These are phyloP conservation scores for Salix brachista DNA, from an alignment of 345 rosid species.

Conservation along the genomic window DNA sequence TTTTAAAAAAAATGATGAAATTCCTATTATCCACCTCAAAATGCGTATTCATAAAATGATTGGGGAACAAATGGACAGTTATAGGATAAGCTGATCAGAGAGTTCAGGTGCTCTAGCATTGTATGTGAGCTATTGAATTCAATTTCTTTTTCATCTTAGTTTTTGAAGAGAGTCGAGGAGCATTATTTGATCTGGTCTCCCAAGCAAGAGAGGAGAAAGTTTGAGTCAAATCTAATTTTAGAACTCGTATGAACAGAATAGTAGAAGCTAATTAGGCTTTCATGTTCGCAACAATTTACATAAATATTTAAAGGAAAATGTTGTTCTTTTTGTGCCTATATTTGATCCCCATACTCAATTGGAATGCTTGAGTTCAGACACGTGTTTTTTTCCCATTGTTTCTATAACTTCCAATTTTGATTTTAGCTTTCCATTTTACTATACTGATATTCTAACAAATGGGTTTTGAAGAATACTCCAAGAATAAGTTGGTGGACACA, in stretches of 20 bases:
- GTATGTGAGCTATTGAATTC: not conserved
- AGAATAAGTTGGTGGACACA: slow-evolving; percentile 98
- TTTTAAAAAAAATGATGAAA: too few species aligned
- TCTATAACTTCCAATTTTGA: not conserved
- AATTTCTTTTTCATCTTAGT: not conserved
- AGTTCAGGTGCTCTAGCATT: not conserved
- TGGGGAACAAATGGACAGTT: not conserved
- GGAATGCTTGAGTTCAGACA: not conserved
- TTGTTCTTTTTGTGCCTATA: not conserved
- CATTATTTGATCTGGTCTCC: not conserved
- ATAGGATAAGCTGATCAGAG: not conserved
- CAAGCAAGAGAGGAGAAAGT: not conserved
- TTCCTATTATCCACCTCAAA: not conserved
- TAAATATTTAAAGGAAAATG: not conserved
- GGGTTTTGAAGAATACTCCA: slow-evolving; percentile 80
- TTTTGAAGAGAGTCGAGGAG: not conserved
- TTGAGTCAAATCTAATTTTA: not conserved
- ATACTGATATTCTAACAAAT: not conserved
- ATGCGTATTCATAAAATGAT: not conserved
- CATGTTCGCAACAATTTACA: not conserved
- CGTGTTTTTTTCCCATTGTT: not conserved
- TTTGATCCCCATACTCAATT: not conserved
- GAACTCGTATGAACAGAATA: not conserved
- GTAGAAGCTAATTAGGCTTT: not conserved
- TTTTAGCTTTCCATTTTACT: not conserved